Base-by-base conservation (phyloP, 176 grass and related monocot genomes). In the Musa troglodytarum region DNA sequence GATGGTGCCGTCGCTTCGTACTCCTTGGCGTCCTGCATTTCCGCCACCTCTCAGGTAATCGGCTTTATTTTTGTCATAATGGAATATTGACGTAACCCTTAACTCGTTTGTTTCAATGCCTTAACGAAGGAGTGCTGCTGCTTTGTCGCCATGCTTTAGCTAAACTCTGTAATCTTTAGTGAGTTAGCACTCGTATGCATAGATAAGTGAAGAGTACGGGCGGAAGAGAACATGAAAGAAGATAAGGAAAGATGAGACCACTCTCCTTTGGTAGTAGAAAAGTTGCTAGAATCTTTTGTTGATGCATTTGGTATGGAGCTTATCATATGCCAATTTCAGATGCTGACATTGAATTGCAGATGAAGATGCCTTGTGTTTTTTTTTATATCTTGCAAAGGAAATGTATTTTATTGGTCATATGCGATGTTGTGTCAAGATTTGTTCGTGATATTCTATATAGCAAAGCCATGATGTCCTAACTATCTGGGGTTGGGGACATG, bases 1-100 rank as follows among this genome's bases (percentile, higher is more conserved):
- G 94, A 93, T 29, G 88, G 90, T 11, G 89, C 82, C 68, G 55
- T 98, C 50, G 81, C 90, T 0, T 86, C 86, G 34, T 43, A 43
- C 34, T 43, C 34, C 34, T 43, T 43, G 34, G 34, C 34, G 34
- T 43, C 34, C 34, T 43, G 34, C 34, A 43, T 43, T 43, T 43
- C 34, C 34, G 34, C 34, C 4, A 0, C 74, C 5, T 55, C 80
- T 50, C 74, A 84, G 68, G 50, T 29, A 54, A 22, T 12, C 49
- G 1, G 34, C 6, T 43, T 6, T 43, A 43, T 43, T 43, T 43
- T 43, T 43, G 4, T 43, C 34, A 43, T 43, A 43, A 43, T 43
- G 4, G 34, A 43, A 43, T 43, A 0, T 43, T 43, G 34, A 2
- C 14, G 8, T 23, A 8, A 19, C 26, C 63, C 16, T 17, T 0